Percentiles rank a stretch among this genome's conserved stretches.
These are phyloP conservation scores for Naumovozyma castellii DNA, from an alignment of 805 yeast species.

Conservation along the genomic window DNA sequence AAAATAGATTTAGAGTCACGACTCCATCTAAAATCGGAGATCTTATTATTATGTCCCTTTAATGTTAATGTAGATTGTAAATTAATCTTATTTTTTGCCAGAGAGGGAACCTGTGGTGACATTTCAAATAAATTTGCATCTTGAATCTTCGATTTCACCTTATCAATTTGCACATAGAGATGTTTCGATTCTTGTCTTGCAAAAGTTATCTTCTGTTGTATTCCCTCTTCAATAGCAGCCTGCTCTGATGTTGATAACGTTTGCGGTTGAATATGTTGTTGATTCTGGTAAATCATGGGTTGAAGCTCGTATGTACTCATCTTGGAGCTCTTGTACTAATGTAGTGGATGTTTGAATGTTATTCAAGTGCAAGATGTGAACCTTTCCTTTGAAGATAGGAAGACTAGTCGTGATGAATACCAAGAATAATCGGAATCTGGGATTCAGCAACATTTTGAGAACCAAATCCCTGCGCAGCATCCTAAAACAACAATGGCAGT, in stretches of 20 bases:
- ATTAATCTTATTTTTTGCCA: constrained; percentile 21
- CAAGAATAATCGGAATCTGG: no score
- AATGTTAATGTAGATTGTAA: constrained; percentile 31
- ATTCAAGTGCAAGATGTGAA: no score
- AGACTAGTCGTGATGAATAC: no score
- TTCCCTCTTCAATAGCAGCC: constrained; percentile 14
- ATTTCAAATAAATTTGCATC: constrained; percentile 38
- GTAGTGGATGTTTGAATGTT: no score
- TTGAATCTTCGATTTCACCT: constrained; percentile 33
- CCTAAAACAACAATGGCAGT: no score
- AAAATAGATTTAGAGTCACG: constrained; percentile 49
- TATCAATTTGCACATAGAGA: constrained; percentile 42
- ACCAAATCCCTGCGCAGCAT: no score
- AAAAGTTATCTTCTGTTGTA: constrained; percentile 23
- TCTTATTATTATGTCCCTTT: constrained; percentile 60
- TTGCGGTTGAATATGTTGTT: constrained; percentile 5
- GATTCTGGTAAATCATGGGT: not conserved
- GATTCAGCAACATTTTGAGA: no score
- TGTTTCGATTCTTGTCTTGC: constrained; percentile 40
- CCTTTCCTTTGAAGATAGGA: no score
- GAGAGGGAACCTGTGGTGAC: constrained; percentile 24
- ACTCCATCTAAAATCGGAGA: constrained; percentile 62
- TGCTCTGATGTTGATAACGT: constrained; percentile 3
- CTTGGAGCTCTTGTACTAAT: no score
- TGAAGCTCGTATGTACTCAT: not conserved